Evolutionary conservation across 2,329 filamentous ascomycete species (phyloP), one percentile per base, ranked within the genome.

Genomic region (Lizonia empirigonia): DNA sequence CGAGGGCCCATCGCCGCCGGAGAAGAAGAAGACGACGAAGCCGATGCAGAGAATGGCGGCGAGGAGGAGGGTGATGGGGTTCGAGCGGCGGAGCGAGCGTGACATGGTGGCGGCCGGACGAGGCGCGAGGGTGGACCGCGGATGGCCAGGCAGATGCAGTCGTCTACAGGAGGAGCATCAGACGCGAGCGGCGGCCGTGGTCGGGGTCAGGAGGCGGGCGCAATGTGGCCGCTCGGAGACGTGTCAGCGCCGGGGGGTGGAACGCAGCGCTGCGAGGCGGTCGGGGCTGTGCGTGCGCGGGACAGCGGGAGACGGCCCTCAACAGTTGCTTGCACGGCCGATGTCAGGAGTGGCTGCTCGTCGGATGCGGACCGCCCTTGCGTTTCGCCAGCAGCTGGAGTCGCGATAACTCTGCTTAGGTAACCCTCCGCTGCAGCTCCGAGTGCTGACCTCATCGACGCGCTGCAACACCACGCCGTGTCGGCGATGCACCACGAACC

Each of bases 81-180:
- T 94, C 71, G 87, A 85, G 77, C 89, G 88, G 77, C 90, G 90
- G 70, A 93, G 83, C 57, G 81, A 79, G 76, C 90, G 89, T 69
- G 80, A 81, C 82, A 85, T 84, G 70, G 53, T 52, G 58, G 53
- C 44, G 58, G 53, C 36, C 39, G 55, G 32, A 42, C 35, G 38
- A 35, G 35, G 29, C 45, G 46, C 41, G 55, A 44, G 52, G 62
- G 65, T 65, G 64, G 63, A 68, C 63, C 57, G 61, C 53, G 47
- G 68, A 55, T 67, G 69, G 69, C 66, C 60, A 62, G 8, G 36
- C 59, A 54, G 44, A 54, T 29, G 48, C 44, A 41, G 39, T 30
- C 27, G 53, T 62, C 67, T 72, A 73, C 58, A 50, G 41, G 46
- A 33, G 56, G 62, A 35, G 69, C 70, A 73, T 73, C 62, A 70